Evolutionary conservation across 1,139 yeast species (phyloP).

Genomic region (Suhomyces maxii): DNA sequence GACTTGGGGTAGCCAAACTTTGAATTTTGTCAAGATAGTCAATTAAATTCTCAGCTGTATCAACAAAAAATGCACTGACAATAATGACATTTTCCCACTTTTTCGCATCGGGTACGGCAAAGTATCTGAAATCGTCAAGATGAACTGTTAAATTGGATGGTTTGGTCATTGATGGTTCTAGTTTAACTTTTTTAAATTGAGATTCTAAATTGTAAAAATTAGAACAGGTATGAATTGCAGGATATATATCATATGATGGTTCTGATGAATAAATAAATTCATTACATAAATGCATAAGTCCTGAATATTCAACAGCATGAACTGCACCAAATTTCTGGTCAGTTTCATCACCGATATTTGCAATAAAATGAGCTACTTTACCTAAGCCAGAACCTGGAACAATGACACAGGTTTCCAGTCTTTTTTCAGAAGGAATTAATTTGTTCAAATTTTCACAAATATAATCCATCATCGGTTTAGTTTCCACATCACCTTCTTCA

Average conservation of each 20-base stretch:
- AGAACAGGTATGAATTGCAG: conserved; percentile 73
- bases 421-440: conserved; percentile 25
- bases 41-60: conserved; percentile 81
- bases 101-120: conserved; percentile 29
- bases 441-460: conserved; percentile 35
- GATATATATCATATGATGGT: conserved; percentile 40
- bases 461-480: conserved; percentile 53
- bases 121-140: conserved; percentile 66
- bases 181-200: conserved; percentile 52
- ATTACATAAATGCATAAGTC: conserved; percentile 67
- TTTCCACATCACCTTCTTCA: conserved; percentile 41
- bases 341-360: conserved; percentile 27
- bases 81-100: conserved; percentile 53
- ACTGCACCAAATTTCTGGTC: conserved; percentile 40
- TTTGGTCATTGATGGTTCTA: conserved; percentile 31
- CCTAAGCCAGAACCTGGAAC: conserved; percentile 86
- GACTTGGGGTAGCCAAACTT: conserved; percentile 40
- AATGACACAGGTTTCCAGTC: conserved; percentile 47
- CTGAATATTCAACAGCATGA: conserved; percentile 70
- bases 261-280: conserved; percentile 47
- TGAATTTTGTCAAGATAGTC: conserved; percentile 68
- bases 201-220: conserved; percentile 53
- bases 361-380: conserved; percentile 63
- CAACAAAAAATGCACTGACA: conserved; percentile 75
- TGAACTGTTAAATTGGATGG: conserved; percentile 53